These are phyloP conservation scores for Kalmusia sp. DNA, from an alignment of 2,329 filamentous ascomycete genomes.

Conservation along the genomic window DNA sequence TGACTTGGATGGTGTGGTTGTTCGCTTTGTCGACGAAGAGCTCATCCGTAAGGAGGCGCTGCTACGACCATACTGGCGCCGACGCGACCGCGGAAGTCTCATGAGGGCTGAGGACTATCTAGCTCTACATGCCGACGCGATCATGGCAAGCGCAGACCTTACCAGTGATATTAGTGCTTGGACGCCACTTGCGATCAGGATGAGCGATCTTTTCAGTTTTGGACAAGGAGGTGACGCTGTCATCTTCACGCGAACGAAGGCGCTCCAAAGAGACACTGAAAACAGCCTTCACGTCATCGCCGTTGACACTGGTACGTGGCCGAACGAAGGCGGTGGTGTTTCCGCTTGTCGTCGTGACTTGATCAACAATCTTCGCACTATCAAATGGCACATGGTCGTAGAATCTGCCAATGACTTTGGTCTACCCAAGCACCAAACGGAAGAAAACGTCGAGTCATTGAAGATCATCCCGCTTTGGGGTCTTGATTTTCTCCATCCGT, in stretches of 20 bases:
- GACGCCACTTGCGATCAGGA: constrained; percentile 59
- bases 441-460: constrained; percentile 52
- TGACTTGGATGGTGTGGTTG: constrained; percentile 47
- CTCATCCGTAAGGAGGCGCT: constrained; percentile 44
- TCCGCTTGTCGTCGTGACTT: constrained; percentile 52
- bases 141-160: constrained; percentile 60
- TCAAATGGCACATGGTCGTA: constrained; percentile 53
- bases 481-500: constrained; percentile 50
- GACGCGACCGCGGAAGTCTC: constrained; percentile 46
- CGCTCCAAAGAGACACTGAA: constrained; percentile 54
- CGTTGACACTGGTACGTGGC: constrained; percentile 52
- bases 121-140: constrained; percentile 54
- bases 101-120: constrained; percentile 48
- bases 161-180: constrained; percentile 60
- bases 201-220: constrained; percentile 60
- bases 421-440: constrained; percentile 51
- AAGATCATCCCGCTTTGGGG: constrained; percentile 53
- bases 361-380: constrained; percentile 52
- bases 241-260: constrained; percentile 57
- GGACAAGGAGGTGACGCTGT: constrained; percentile 61
- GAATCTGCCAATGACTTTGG: constrained; percentile 53
- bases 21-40: constrained; percentile 51
- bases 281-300: constrained; percentile 49
- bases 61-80: constrained; percentile 47
- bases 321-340: constrained; percentile 52